Percentiles rank a stretch among this genome's conserved stretches.
Evolutionary conservation across 257 asterid species (phyloP).

Genomic region (Solanum chiquidenum): DNA sequence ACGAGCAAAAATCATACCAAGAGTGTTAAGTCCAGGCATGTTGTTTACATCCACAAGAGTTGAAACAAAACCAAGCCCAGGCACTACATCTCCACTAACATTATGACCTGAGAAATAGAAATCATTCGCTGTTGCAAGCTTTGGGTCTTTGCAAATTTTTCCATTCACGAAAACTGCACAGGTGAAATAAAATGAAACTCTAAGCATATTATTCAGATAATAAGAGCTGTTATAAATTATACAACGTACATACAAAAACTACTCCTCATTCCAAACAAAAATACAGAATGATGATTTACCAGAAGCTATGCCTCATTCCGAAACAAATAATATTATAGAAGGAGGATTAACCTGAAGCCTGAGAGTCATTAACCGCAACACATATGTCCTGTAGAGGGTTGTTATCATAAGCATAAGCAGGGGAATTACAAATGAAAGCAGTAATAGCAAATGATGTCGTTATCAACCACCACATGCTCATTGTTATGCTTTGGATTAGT

Average conservation of each 20-base stretch:
- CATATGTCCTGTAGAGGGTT: background rate
- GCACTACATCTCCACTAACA: background rate
- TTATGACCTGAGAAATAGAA: background rate
- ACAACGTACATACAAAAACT: background rate
- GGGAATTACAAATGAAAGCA: background rate
- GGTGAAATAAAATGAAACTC: background rate
- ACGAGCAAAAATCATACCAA: background rate
- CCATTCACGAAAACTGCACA: background rate
- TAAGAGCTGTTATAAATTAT: too few species aligned
- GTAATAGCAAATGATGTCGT: background rate
- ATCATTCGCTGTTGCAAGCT: background rate
- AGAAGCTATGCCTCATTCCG: too few species aligned
- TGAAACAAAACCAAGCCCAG: background rate
- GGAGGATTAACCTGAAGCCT: background rate
- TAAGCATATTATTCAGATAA: too few species aligned
- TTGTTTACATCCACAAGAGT: background rate
- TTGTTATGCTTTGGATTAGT: background rate
- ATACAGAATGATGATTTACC: background rate
- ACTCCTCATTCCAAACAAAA: background rate
- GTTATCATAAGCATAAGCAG: background rate
- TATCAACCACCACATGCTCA: background rate
- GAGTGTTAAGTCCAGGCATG: background rate
- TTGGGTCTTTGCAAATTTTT: background rate
- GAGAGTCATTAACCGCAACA: background rate
- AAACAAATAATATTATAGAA: too few species aligned